phyloP scores from a whole-genome alignment of 2,329 filamentous ascomycete species.

The Colletotrichum euphorbiae region DNA sequence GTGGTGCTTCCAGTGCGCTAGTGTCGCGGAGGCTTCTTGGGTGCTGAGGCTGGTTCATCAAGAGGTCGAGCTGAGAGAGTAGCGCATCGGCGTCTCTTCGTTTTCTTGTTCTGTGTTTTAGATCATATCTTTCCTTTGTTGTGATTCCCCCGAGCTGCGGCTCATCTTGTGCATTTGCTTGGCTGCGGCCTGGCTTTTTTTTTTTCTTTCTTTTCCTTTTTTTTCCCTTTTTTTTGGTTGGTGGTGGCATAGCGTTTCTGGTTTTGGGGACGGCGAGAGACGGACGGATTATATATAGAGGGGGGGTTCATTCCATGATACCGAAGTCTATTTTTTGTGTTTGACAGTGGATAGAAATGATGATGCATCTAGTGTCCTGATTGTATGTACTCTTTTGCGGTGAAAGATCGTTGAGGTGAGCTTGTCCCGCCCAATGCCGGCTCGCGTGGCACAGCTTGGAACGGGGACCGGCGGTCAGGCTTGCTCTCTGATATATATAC shows the following conservation, averaged over 20 bases:
- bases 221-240: not conserved
- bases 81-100: constrained; percentile 17
- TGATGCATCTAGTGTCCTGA: not conserved
- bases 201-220: not conserved
- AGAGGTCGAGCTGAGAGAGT: constrained; percentile 60
- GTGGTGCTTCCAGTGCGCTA: constrained; percentile 73
- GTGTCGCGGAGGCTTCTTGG: constrained; percentile 64
- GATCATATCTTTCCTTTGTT: constrained; percentile 9
- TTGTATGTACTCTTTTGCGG: not conserved
- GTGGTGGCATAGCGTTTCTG: constrained; percentile 27
- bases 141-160: constrained; percentile 34
- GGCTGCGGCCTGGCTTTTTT: constrained; percentile 21
- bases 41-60: constrained; percentile 68
- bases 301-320: constrained; percentile 6
- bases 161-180: constrained; percentile 24
- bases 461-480: no score
- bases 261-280: not conserved
- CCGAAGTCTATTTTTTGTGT: constrained; percentile 16
- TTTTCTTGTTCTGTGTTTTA: not conserved
- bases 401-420: no score
- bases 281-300: not conserved
- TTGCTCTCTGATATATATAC: no score
- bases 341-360: constrained; percentile 17
- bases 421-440: no score
- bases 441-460: no score